Base-by-base conservation (phyloP, 164 flowering plant species). In the Stephania cephalantha region DNA sequence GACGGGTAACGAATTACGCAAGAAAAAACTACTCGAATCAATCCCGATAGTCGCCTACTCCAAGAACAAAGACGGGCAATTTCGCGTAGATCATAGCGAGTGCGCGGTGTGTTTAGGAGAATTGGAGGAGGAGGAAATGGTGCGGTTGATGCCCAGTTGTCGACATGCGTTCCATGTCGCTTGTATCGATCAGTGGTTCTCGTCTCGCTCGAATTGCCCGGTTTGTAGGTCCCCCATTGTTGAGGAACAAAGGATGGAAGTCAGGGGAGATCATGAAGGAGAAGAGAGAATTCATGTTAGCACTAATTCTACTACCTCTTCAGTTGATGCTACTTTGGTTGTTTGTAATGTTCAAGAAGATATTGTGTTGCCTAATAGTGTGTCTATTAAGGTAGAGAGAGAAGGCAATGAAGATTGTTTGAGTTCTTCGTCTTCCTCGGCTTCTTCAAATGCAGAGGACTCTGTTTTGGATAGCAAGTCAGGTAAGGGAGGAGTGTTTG, bases 41-140 rank as follows among this genome's bases (percentile, higher is more conserved):
- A 86, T 88, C 69, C 90, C 90, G 9, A 71, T 85, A 10, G 29
- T 82, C 17, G 9, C 81, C 4, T 86, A 76, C 78, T 79, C 77
- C 1, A 18, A 52, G 6, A 46, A 30, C 17, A 52, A 76, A 44
- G 67, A 31, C 1, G 71, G 66, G 13, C 17, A 46, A 20, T 78
- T 83, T 66, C 76, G 73, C 6, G 74, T 46, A 7, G 87, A 82
- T 68, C 86, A 81, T n/a, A 72, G 29, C 9, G 90, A 88, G 66
- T 88, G 91, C 63, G 85, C 73, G 1, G 83, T 88, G 22, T 88
- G 91, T 72, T 69, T 88, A 11, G 88, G 85, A 2, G 88, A 85
- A n/a, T 42, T 87, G 22, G 79, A 85, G 71, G 85, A 85, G 10
- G 85, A 84, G 1, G 87, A 87, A 7, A 35, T 35, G 66, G 84